Evolutionary conservation across 2,329 filamentous ascomycete species (phyloP), one percentile per base, ranked within the genome.

Genomic region (Colletotrichum falcatum): DNA sequence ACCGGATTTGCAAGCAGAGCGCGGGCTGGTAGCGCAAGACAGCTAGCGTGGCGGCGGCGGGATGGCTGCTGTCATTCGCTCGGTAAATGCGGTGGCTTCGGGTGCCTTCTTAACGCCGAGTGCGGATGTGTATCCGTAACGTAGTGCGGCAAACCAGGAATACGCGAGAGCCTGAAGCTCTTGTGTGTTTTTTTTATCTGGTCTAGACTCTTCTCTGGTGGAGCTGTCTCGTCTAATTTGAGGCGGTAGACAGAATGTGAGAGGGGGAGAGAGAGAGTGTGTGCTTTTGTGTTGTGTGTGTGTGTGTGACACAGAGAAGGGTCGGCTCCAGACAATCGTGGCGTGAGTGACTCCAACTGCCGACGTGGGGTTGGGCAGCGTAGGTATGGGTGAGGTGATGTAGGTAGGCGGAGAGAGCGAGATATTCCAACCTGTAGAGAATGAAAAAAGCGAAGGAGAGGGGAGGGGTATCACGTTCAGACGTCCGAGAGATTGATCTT

Each of bases 31-130:
- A 70, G 65, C 48, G 65, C 33, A 37, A 53, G 28, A 53, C 33
- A 37, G 61, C 51, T 54, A 71, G 58, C 54, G 65, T 63, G 44
- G 64, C 68, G 54, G 59, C 58, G 46, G 59, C 46, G n/a, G 46
- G 56, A 14, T 42, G 65, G 44, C 33, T 51, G 39, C 62, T 71
- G 60, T 55, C 51, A 71, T 65, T 65, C 60, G 69, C 54, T 71
- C 66, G 65, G 65, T 44, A 71, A n/a, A 58, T 42, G 30, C 28
- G 37, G 60, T 70, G 69, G 69, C 69, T 62, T 71, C 65, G 46
- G 65, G 65, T n/a, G 65, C 55, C 26, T 26, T 48, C 14, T 60
- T 60, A 71, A 71, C 53, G 65, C 69, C 69, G 54, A 56, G 46
- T 42, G 58, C 42, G 51, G 55, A 54, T 33, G 35, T 33, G 51